Evolutionary conservation across 208 protist genomes (phyloP).

Genomic region (Crithidia brevicula): DNA sequence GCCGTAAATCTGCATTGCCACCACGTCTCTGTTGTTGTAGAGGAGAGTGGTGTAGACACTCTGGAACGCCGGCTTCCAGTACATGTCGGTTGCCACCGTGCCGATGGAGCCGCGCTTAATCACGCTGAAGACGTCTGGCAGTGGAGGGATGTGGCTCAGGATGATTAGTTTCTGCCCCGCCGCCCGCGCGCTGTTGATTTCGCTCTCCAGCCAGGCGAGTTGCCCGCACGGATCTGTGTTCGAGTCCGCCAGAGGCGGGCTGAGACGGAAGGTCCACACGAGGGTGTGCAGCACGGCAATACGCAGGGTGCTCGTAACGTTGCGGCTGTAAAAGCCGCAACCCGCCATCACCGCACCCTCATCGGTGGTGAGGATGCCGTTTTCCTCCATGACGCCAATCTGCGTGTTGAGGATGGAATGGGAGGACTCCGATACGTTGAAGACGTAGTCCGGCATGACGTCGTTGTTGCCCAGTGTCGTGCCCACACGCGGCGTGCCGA

Average conservation of each 20-base stretch:
- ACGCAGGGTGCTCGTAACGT: constrained; percentile 26
- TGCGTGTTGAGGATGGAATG: constrained; percentile 36
- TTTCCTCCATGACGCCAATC: constrained; percentile 27
- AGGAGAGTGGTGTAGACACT: constrained; percentile 55
- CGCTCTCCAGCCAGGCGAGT: constrained; percentile 55
- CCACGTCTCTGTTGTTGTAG: constrained; percentile 39
- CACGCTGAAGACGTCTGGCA: constrained; percentile 53
- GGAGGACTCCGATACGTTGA: constrained; percentile 33
- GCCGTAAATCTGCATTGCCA: constrained; percentile 72
- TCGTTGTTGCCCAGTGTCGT: constrained; percentile 82
- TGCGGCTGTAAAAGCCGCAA: constrained; percentile 68
- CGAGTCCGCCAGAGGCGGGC: constrained; percentile 43
- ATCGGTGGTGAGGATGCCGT: constrained; percentile 33
- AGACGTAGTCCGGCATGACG: constrained; percentile 69
- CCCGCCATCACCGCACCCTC: constrained; percentile 37
- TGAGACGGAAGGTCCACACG: constrained; percentile 59
- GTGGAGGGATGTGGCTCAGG: constrained; percentile 75
- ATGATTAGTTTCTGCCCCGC: constrained; percentile 70
- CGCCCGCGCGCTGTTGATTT: constrained; percentile 43
- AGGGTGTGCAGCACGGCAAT: constrained; percentile 75
- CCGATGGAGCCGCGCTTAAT: constrained; percentile 35
- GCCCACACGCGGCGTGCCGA: constrained; percentile 8
- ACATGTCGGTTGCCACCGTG: constrained; percentile 49
- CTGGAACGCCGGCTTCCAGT: constrained; percentile 74
- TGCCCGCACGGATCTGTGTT: constrained; percentile 78